phyloP scores from a whole-genome alignment of 139 green algal species.

The Coccomyxa sp. region DNA sequence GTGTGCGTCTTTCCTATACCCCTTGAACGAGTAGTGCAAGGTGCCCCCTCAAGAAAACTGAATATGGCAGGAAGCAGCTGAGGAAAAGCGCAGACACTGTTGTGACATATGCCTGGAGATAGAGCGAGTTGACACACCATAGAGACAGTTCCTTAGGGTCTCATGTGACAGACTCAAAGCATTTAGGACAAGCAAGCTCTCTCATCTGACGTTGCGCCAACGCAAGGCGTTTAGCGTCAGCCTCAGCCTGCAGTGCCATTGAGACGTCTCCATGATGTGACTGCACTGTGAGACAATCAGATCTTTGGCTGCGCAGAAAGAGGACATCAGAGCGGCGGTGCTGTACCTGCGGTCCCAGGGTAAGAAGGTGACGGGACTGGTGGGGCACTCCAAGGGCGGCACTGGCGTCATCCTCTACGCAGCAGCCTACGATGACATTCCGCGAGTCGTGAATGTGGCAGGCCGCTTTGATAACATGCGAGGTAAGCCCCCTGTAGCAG shows the following conservation, averaged over 20 bases:
- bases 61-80: neutral
- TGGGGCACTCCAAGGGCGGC: constrained; percentile 61
- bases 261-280: neutral
- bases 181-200: neutral
- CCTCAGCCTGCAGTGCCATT: neutral
- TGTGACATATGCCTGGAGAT: neutral
- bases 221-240: neutral
- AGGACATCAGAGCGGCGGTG: constrained; percentile 8
- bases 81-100: neutral
- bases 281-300: too few species aligned
- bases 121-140: neutral
- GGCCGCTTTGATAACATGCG: constrained; percentile 41
- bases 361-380: neutral
- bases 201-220: neutral
- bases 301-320: constrained; percentile 5
- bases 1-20: neutral
- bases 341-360: constrained; percentile 18
- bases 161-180: neutral
- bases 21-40: too few species aligned
- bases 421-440: constrained; percentile 52
- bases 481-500: constrained; percentile 9
- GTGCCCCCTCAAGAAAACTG: neutral
- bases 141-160: neutral
- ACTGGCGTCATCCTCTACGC: constrained; percentile 56
- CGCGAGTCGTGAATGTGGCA: constrained; percentile 53